Evolutionary conservation across 257 asterid species (phyloP), one percentile per base, ranked within the genome.

Genomic region (Paraleonurus japonicus): DNA sequence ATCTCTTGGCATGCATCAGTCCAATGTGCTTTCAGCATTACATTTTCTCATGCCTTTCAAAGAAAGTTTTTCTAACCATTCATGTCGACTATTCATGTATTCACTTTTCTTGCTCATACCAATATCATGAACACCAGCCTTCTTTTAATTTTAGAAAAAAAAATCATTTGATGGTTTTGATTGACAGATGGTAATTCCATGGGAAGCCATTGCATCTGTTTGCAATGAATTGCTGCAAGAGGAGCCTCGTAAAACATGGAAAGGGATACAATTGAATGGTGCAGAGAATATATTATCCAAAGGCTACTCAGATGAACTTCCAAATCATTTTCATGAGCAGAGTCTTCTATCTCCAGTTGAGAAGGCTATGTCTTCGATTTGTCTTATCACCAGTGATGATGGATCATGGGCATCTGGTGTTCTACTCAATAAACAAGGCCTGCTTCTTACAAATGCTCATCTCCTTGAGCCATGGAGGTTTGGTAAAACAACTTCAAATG

Each of bases 381-480:
- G 98, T 81, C 97, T 95, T 51, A 87, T 95, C 64, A 88, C 96
- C 58, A 79, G 83, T 63, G 92, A 88, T 41, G 92, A 95, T 79
- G 98, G 99, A 70, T 88, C 97, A 30, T 95, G 99, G 99, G 99
- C 99, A 37, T 92, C 99, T 57, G 98, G 99, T 73, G 84, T 95
- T 74, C 78, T 95, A 77, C 90, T 92, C 77, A 92, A 95, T 78
- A 88, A 85, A 70, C 84, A 88, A 81, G 98, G 99, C 71, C 80
- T 95, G 54, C 79, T 95, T 79, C 99, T 95, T 78, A 95, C 99
- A 70, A 94, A 95, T 47, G 98, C 98, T 81, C 99, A 95, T 80
- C 96, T 95, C 69, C 81, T 95, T 73, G 99, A 95, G 82, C 99
- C 99, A 26, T 89, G 99, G 99, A 85, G 99, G 75, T 95, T 95